Evolutionary conservation across 2,329 filamentous ascomycete species (phyloP).

Genomic region (Fonsecaea nubica): DNA sequence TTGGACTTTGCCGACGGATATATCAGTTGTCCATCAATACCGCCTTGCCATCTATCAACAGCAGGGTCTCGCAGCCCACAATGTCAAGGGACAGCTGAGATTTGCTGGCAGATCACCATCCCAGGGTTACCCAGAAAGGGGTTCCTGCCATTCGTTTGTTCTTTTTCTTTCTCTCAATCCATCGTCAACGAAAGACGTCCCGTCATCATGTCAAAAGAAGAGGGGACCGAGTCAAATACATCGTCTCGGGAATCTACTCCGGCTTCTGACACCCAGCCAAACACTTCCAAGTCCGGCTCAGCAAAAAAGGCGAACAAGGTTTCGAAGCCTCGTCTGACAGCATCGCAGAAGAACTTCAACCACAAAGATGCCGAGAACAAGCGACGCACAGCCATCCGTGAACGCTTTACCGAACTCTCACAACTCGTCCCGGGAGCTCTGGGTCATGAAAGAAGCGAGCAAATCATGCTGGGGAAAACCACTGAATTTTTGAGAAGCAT

Average conservation of each 20-base stretch:
- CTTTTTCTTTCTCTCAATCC: not conserved
- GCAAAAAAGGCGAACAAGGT: conserved; percentile 44
- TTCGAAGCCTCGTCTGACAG: conserved; percentile 69
- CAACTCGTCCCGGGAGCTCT: conserved; percentile 80
- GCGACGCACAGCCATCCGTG: conserved; percentile 75
- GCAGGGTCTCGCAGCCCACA: not conserved
- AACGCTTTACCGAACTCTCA: conserved; percentile 82
- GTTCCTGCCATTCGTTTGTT: not conserved
- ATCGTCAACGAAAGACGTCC: not conserved
- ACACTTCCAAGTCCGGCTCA: conserved; percentile 16
- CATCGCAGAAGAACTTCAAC: conserved; percentile 75
- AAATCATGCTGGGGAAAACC: conserved; percentile 76
- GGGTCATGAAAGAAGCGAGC: conserved; percentile 84
- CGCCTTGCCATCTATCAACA: not conserved
- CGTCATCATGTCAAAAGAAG: conserved; percentile 34
- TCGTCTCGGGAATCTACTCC: conserved; percentile 29
- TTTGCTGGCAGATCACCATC: not conserved
- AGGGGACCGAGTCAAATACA: conserved; percentile 30
- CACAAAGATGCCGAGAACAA: conserved; percentile 72
- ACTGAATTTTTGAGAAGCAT: conserved; percentile 70
- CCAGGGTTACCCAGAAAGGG: conserved; percentile 3
- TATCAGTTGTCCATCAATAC: not conserved
- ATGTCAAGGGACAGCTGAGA: not conserved
- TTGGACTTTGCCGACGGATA: not conserved
- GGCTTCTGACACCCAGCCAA: conserved; percentile 21